Base-by-base conservation (phyloP, 164 flowering plant genomes). In the Liriodendron chinense region DNA sequence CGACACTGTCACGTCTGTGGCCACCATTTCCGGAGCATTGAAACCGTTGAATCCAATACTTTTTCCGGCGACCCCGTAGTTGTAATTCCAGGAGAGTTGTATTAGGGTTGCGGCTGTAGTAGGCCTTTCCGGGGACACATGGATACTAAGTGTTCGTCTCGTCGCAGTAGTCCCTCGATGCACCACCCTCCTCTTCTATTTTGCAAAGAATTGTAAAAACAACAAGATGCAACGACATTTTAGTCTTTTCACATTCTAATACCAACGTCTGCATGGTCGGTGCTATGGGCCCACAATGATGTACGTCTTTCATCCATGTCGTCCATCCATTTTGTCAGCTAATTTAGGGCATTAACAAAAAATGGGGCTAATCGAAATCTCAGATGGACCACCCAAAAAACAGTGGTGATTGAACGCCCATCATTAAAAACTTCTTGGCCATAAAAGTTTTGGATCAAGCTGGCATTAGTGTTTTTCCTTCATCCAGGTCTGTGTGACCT, bases 21-120 rank as follows among this genome's bases (percentile, higher is more conserved):
- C 87, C 62, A 86, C 87, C 0, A 75, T 83, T 66, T 83, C 87
- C 2, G 87, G 87, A 10, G 28, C 20, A 8, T 66, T 76, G 0
- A 84, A 73, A 6, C 84, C 84, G 10, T 86, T 83, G 62, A 86
- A 83, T 14, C 82, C 85, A 22, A 81, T 81, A 74, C 80, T 78
- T 9, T 71, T 70, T 9, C 87, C 87, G 0, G 85, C 86, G 7
- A 73, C 28, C 2, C 84, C 83, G 59, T 85, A 85, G 73, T 85
- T 85, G 77, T 53, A 85, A 48, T 83, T 85, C 84, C 84, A 85
- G 1, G 87, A 48, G 26, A 85, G 64, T 62, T 84, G 86, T 14
- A 84, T n/a, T 1, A n/a, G 86, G 84, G 14, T 85, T 83, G 1
- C 84, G 82, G 23, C 86, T 83, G 47, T 64, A 80, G 77, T 84